Base-by-base conservation (phyloP, 2,329 filamentous ascomycete genomes). In the Teratosphaeria epicoccoides region DNA sequence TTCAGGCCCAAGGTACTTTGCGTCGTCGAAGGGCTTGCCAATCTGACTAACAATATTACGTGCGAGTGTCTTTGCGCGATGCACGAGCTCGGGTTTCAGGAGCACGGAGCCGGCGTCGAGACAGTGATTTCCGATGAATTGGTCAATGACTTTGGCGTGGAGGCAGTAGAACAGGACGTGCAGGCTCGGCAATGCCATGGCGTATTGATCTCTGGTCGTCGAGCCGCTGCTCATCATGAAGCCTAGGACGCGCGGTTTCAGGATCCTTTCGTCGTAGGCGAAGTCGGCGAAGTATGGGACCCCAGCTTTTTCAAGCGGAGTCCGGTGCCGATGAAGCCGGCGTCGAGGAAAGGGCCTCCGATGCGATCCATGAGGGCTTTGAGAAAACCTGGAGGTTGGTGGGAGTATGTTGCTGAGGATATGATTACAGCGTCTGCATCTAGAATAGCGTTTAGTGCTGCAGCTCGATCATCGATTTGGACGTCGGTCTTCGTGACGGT, bases 371-470 rank as follows among this genome's bases (percentile, higher is more conserved):
- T 50, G 28, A 57, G 43, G 4, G 45, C 26, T 45, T 57, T 57
- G 26, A 57, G 45, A n/a, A 49, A 29, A 10, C 50, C 53, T 3
- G 51, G 20, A 9, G 55, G 55, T 47, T 53, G 50, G 45, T 55
- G 55, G 49, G 49, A 53, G 46, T 55, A 54, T 6, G 47, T 50
- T 10, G 53, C 40, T 6, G 53, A 49, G 4, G 53, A 43, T 3
- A 57, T 25, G 37, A 57, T 52, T 11, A 53, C 47, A 26, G 55
- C 55, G 47, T 57, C 55, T 14, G 55, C 47, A 11, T 55, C 44
- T 11, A 57, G 51, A 12, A 57, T 51, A 10, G 55, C 55, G n/a
- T 57, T 44, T 4, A 46, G 43, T 14, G 55, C 49, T 24, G 53
- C 53, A 4, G 28, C 49, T 43, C 55, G 51, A 26, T 57, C 55